Conservation (phyloP, 176 grass and related monocot species). For the Aegilops bicornis region DNA sequence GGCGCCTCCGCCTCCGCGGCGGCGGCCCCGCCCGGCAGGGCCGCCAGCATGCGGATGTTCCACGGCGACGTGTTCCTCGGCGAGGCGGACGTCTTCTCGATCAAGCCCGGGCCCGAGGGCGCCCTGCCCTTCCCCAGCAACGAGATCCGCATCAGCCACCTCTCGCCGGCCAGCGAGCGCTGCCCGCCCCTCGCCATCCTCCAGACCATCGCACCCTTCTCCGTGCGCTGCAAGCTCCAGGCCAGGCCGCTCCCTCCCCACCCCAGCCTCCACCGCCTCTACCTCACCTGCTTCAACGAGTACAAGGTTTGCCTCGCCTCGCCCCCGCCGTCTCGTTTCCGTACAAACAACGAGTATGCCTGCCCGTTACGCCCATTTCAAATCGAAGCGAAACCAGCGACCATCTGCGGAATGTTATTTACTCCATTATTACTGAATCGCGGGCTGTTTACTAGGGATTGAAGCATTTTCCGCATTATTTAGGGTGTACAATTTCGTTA, state of each 20-base stretch:
- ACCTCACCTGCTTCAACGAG: constrained; percentile 80
- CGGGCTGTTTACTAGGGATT: neutral
- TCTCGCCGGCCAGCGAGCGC: constrained; percentile 75
- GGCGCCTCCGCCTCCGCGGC: neutral
- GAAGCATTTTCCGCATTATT: constrained; percentile 2
- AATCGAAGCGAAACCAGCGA: constrained; percentile 8
- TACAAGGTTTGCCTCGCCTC: constrained; percentile 52
- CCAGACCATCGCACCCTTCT: constrained; percentile 83
- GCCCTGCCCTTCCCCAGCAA: constrained; percentile 57
- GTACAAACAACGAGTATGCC: neutral
- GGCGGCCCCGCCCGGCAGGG: neutral
- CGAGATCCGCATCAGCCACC: constrained; percentile 91
- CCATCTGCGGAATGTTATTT: neutral
- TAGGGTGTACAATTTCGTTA: neutral
- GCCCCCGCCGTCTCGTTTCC: neutral
- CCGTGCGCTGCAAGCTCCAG: constrained; percentile 88
- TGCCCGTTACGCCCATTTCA: neutral
- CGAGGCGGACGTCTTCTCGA: constrained; percentile 69
- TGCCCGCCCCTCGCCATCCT: constrained; percentile 87
- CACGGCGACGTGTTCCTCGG: constrained; percentile 75
- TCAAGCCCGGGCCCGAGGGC: constrained; percentile 29
- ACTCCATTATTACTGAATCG: neutral
- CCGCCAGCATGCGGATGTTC: constrained; percentile 63
- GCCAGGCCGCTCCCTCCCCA: constrained; percentile 51
- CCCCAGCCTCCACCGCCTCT: constrained; percentile 57